These are phyloP conservation scores for Platanthera zijinensis DNA, from an alignment of 106 monocot genomes.

Conservation along the genomic window DNA sequence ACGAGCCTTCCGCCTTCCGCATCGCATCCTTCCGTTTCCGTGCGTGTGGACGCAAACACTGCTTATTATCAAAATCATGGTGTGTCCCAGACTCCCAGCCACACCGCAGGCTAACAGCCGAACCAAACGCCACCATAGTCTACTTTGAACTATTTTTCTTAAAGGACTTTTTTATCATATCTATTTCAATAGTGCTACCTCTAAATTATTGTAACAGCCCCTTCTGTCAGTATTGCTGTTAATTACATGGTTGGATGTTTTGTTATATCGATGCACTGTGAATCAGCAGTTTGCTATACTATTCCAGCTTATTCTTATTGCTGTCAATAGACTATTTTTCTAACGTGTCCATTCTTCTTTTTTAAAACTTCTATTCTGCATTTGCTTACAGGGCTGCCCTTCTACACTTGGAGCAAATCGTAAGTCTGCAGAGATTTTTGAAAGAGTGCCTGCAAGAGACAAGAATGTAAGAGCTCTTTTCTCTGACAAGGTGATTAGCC, in stretches of 20 bases:
- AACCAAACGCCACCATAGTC: too few relatives aligned
- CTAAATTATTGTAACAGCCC: background rate
- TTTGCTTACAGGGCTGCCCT: slow-evolving; percentile 74
- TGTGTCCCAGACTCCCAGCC: too few relatives aligned
- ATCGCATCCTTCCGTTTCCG: too few relatives aligned
- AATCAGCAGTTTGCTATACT: background rate
- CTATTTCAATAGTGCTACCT: background rate
- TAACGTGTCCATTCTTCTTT: background rate
- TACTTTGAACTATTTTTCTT: background rate
- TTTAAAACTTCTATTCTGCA: background rate
- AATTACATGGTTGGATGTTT: background rate
- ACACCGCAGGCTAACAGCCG: too few relatives aligned
- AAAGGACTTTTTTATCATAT: background rate
- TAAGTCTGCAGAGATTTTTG: slow-evolving; percentile 81
- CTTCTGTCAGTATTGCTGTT: background rate
- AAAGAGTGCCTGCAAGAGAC: slow-evolving; percentile 92
- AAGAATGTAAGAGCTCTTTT: slow-evolving; percentile 74
- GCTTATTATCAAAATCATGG: too few relatives aligned
- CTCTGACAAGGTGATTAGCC: slow-evolving; percentile 60
- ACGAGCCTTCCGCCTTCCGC: too few relatives aligned
- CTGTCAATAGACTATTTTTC: background rate
- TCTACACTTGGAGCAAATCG: slow-evolving; percentile 81
- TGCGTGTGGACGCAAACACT: too few relatives aligned
- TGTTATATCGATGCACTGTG: background rate
- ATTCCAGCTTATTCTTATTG: background rate